phyloP scores from a whole-genome alignment of 192 early-diverging fungal species.

The Paraglomus occultum region DNA sequence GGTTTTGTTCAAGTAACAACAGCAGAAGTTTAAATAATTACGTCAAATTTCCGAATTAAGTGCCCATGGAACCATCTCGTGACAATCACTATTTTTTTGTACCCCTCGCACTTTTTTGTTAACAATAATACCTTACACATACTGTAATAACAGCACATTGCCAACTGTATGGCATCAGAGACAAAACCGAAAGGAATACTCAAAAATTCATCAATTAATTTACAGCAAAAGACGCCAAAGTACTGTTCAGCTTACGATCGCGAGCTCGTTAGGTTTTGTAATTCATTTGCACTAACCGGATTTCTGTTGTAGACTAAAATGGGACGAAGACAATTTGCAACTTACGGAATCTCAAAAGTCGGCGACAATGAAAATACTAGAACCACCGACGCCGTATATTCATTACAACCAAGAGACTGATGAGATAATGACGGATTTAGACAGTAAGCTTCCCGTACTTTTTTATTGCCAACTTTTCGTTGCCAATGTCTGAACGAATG shows the following conservation, averaged over 20 bases:
- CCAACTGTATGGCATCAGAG: neutral
- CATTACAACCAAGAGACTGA: conserved; percentile 82
- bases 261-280: no score
- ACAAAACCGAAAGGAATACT: conserved; percentile 27
- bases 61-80: no score
- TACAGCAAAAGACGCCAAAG: conserved; percentile 19
- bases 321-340: conserved; percentile 93
- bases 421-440: conserved; percentile 59
- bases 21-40: no score
- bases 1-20: no score
- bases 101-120: no score
- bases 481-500: neutral
- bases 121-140: no score
- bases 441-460: conserved; percentile 35
- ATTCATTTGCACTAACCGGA: neutral
- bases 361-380: conserved; percentile 94
- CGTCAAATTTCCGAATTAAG: no score
- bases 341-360: conserved; percentile 88
- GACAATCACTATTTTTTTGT: no score
- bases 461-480: neutral
- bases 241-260: no score
- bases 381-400: conserved; percentile 95
- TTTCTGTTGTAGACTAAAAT: conserved; percentile 63
- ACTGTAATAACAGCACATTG: no score
- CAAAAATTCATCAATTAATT: conserved; percentile 27